Conservation (phyloP, 2,329 filamentous ascomycete species). For the Stenocarpella maydis region DNA sequence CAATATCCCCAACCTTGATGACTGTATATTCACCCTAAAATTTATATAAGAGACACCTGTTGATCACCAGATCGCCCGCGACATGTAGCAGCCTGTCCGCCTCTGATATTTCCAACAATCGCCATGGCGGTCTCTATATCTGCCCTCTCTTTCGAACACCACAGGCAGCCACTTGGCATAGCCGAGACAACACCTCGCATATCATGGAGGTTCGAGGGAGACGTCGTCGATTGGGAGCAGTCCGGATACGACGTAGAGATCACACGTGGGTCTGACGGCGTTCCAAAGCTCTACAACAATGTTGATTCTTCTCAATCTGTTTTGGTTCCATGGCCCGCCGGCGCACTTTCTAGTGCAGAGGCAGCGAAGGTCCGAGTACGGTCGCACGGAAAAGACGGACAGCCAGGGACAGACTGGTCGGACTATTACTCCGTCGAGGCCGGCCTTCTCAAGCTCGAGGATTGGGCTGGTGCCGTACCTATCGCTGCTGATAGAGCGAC, state of each 20-base stretch:
- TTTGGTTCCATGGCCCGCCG: conserved; percentile 28
- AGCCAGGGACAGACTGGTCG: background rate
- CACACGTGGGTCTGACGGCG: background rate
- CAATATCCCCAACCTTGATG: background rate
- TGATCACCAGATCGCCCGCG: background rate
- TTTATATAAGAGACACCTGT: background rate
- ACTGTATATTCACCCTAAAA: background rate
- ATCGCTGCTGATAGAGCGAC: conserved; percentile 7
- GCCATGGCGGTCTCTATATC: conserved; percentile 35
- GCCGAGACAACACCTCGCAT: conserved; percentile 25
- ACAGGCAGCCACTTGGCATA: conserved; percentile 27
- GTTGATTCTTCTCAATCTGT: conserved; percentile 23
- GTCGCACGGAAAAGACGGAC: conserved; percentile 13
- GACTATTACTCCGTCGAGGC: conserved; percentile 3
- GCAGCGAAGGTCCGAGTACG: conserved; percentile 16
- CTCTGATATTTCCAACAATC: background rate
- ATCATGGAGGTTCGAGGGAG: conserved; percentile 31
- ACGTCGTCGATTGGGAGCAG: conserved; percentile 25
- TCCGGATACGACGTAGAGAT: conserved; percentile 26
- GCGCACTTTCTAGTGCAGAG: conserved; percentile 28
- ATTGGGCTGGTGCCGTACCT: conserved; percentile 3
- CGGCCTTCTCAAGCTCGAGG: background rate
- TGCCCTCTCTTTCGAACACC: conserved; percentile 27
- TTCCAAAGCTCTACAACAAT: conserved; percentile 5
- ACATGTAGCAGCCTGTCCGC: background rate